Conservation (phyloP, 805 yeast genomes). For the Pichia phayaonensis region DNA sequence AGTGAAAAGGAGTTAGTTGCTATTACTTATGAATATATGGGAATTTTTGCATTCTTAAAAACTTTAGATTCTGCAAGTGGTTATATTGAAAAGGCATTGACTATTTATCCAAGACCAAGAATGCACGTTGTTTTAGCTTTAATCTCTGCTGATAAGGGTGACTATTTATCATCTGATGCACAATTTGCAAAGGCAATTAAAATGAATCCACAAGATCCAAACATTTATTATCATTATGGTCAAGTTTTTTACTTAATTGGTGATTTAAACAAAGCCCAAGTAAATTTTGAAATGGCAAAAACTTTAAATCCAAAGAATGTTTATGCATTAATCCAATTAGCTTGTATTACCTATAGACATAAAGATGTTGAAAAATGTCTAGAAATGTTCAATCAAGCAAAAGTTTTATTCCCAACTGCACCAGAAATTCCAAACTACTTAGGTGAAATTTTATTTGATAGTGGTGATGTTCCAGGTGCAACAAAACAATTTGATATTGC, state of each 20-base stretch:
- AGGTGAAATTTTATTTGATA: conserved; percentile 88
- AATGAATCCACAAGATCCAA: conserved; percentile 65
- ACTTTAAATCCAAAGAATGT: conserved; percentile 68
- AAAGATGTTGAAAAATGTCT: conserved; percentile 55
- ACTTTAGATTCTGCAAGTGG: conserved; percentile 56
- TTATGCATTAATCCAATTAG: conserved; percentile 84
- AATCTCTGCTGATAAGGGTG: conserved; percentile 72
- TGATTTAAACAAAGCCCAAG: conserved; percentile 64
- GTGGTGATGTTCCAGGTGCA: conserved; percentile 65
- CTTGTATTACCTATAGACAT: conserved; percentile 82
- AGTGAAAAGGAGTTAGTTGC: conserved; percentile 41
- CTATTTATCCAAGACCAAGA: conserved; percentile 67
- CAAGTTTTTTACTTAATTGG: conserved; percentile 81
- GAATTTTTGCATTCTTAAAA: conserved; percentile 77
- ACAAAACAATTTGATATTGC: conserved; percentile 80
- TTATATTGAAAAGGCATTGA: conserved; percentile 58
- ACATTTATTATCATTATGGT: conserved; percentile 88
- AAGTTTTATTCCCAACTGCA: conserved; percentile 68
- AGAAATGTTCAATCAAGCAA: conserved; percentile 57
- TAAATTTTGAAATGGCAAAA: conserved; percentile 69
- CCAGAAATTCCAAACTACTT: conserved; percentile 93
- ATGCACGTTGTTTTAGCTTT: conserved; percentile 77
- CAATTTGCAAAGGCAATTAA: conserved; percentile 68
- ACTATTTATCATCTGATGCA: conserved; percentile 47
- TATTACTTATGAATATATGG: conserved; percentile 75